Evolutionary conservation across 2,329 filamentous ascomycete species (phyloP), one percentile per base, ranked within the genome.

Genomic region (Alternaria atra): DNA sequence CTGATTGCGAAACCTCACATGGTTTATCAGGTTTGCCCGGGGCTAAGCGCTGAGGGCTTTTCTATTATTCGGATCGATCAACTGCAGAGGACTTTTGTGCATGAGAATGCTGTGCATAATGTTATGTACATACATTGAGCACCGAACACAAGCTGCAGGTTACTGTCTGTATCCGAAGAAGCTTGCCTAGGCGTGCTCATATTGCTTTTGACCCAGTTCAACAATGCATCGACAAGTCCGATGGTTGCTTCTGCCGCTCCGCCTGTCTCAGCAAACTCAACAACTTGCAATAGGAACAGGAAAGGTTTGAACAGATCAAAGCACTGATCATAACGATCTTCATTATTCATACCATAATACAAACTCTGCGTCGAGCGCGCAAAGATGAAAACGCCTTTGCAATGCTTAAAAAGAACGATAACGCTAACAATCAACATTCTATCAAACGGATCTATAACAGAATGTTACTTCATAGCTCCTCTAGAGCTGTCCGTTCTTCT

Each of bases 401-500:
- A 55, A 59, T 55, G 29, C 52, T 43, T 5, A n/a, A 44, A 37
- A 39, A 34, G 30, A 48, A 48, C 4, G 20, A 34, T 23, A 55
- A 55, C 56, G 51, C 43, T 48, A 59, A 42, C 13, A 52, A 43
- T 10, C 27, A 40, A 44, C 32, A 27, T 37, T 35, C 27, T 37
- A 27, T 37, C 46, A 13, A 35, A 25, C 40, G 10, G 8, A 50
- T 50, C 46, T 35, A 37, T 32, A 35, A 27, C 13, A 15, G 37
- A 50, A 20, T 25, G 12, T 20, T 6, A 35, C 8, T 37, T 17
- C 20, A 35, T 17, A 25, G 32, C 30, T 52, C 50, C 29, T 27
- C 37, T 47, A 55, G 23, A 46, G 52, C 43, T 55, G 30, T 29
- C 25, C 44, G 57, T 44, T 53, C 39, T 66, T 66, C 56, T 66